Evolutionary conservation across 2,329 filamentous ascomycete genomes (phyloP), one percentile per base, ranked within the genome.

Genomic region (Epichloe glyceriae): DNA sequence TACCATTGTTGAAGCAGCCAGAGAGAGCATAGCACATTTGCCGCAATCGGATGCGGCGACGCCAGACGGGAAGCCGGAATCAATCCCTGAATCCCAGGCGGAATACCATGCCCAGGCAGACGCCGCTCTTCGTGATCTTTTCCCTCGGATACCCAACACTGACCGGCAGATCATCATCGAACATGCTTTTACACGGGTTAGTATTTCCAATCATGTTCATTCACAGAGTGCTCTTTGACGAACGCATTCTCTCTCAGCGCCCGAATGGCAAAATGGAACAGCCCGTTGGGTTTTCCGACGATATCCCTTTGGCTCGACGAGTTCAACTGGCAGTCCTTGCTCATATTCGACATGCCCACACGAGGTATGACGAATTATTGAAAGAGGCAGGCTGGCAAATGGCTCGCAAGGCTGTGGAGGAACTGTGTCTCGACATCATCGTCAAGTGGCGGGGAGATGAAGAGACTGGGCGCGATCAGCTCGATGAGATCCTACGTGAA

Each of bases 401-500:
- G 59, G 79, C 80, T 49, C 72, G 81, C 54, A 82, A 75, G 65
- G 73, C 73, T 40, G 79, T 83, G 43, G 78, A 83, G 57, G 65
- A 72, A 34, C 67, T 80, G 14, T 84, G 81, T 55, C 68, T 84
- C 44, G 80, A 83, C 56, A 70, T 80, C 49, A 75, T 85, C 63
- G 76, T 83, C 70, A 83, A 83, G 75, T 85, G 81, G 81, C 80
- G 81, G 68, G 81, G 81, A 50, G 81, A 85, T 57, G 81, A 85
- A 62, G 81, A 85, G 62, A 83, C 76, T 17, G 81, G 81, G 26
- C 76, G 80, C 46, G 80, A 85, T 58, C 78, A 83, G 61, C 71
- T 84, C 15, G 80, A 84, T 52, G 80, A 84, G 60, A 82, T 84
- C 52, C 68, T 84, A 35, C 73, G 78, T 47, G 81, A 85, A 63